Evolutionary conservation across 2,329 filamentous ascomycete species (phyloP).

Genomic region (Beauveria varroae): DNA sequence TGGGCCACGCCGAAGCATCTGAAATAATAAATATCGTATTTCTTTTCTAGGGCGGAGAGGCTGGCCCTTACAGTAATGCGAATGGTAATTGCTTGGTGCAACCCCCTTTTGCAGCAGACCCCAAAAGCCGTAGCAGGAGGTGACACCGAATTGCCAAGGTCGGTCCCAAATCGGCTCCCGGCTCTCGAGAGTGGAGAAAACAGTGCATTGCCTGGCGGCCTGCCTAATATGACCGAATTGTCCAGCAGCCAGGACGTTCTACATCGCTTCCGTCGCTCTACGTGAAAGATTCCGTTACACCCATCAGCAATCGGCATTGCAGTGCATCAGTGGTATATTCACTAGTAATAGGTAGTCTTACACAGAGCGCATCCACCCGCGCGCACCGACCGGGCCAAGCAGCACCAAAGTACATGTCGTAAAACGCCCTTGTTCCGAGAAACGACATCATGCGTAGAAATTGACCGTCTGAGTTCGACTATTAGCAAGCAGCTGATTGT

Average conservation of each 20-base stretch:
- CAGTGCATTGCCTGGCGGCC: neutral
- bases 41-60: no score
- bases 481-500: conserved; percentile 11
- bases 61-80: no score
- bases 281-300: neutral
- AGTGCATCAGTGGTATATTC: conserved; percentile 7
- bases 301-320: neutral
- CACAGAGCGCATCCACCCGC: neutral
- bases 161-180: neutral
- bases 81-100: no score
- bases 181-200: neutral
- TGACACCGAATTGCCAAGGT: neutral
- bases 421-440: neutral
- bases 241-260: neutral
- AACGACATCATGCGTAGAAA: conserved; percentile 38
- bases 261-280: neutral
- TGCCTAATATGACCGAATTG: neutral
- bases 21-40: no score
- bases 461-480: conserved; percentile 42
- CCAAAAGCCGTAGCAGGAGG: neutral
- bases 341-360: conserved; percentile 7
- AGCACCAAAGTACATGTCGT: neutral
- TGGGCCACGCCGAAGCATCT: no score
- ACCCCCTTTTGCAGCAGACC: neutral
- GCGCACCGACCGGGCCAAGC: neutral